Evolutionary conservation across 2,329 filamentous ascomycete species (phyloP).

Genomic region (Monilinia fructigena): DNA sequence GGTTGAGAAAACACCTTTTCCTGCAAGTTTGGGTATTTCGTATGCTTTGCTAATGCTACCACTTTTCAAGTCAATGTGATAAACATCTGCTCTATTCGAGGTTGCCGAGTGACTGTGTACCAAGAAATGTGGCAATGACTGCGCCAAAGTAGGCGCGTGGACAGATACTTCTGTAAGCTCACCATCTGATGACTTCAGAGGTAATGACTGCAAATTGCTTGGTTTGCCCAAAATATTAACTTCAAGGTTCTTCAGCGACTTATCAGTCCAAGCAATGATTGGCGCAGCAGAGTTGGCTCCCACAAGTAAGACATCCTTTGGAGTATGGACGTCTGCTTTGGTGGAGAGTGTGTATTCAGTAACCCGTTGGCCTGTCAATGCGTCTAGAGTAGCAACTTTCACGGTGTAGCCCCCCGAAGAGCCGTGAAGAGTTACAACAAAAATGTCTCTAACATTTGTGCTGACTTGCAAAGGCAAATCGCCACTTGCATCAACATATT

Average conservation of each 20-base stretch:
- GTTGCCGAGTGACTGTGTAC: slow-evolving; percentile 72
- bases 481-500: slow-evolving; percentile 65
- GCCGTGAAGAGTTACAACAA: slow-evolving; percentile 74
- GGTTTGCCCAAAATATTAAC: slow-evolving; percentile 66
- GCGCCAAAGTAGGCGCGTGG: slow-evolving; percentile 70
- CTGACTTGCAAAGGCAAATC: slow-evolving; percentile 73
- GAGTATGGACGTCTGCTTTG: slow-evolving; percentile 67
- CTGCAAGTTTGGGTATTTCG: slow-evolving; percentile 68
- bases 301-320: slow-evolving; percentile 68
- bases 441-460: slow-evolving; percentile 67
- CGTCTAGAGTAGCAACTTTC: slow-evolving; percentile 72
- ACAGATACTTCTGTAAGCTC: slow-evolving; percentile 59
- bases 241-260: slow-evolving; percentile 59
- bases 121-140: slow-evolving; percentile 77
- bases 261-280: slow-evolving; percentile 73
- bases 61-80: slow-evolving; percentile 73
- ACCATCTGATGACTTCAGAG: slow-evolving; percentile 49
- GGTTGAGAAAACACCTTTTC: slow-evolving; percentile 72
- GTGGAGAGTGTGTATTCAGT: slow-evolving; percentile 71
- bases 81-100: slow-evolving; percentile 81
- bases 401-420: slow-evolving; percentile 69
- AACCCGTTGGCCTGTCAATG: slow-evolving; percentile 66
- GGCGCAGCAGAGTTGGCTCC: slow-evolving; percentile 74
- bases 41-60: slow-evolving; percentile 74
- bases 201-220: slow-evolving; percentile 55